phyloP scores from a whole-genome alignment of 441 rosid genomes.

The Metrosideros polymorpha region DNA sequence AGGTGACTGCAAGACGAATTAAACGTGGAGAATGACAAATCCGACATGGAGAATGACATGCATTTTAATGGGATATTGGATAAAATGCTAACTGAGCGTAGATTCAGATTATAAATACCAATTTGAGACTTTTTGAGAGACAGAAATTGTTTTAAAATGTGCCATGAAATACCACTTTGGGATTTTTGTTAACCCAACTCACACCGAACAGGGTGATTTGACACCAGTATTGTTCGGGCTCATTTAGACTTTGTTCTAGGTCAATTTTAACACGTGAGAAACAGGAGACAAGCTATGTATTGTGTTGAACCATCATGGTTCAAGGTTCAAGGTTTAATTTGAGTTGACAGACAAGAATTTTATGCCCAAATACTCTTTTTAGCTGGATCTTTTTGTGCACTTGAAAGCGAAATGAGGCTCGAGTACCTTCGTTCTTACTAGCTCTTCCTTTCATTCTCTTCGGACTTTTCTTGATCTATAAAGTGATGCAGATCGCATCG shows the following conservation, averaged over 20 bases:
- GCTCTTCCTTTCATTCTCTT: background rate
- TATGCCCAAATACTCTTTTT: background rate
- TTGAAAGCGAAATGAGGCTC: background rate
- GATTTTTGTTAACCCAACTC: background rate
- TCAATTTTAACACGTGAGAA: background rate
- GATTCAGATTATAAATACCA: background rate
- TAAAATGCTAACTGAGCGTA: background rate
- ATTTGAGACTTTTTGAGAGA: background rate
- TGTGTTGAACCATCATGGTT: background rate
- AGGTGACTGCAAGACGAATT: background rate
- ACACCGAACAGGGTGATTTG: background rate
- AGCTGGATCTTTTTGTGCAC: background rate
- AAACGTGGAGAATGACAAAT: background rate
- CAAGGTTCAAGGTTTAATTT: background rate
- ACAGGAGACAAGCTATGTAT: background rate
- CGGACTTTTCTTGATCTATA: background rate
- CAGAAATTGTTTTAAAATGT: background rate
- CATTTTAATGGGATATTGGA: background rate
- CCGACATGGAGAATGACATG: background rate
- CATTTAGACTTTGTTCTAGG: background rate
- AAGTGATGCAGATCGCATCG: background rate
- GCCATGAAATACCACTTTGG: no score
- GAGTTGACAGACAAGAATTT: background rate
- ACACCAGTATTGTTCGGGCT: background rate
- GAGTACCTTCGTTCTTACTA: background rate